A percentile compares a stretch with the other conserved stretches of the same genome.
phyloP scores from a whole-genome alignment of 257 asterid genomes.

The Capsicum rhomboideum region DNA sequence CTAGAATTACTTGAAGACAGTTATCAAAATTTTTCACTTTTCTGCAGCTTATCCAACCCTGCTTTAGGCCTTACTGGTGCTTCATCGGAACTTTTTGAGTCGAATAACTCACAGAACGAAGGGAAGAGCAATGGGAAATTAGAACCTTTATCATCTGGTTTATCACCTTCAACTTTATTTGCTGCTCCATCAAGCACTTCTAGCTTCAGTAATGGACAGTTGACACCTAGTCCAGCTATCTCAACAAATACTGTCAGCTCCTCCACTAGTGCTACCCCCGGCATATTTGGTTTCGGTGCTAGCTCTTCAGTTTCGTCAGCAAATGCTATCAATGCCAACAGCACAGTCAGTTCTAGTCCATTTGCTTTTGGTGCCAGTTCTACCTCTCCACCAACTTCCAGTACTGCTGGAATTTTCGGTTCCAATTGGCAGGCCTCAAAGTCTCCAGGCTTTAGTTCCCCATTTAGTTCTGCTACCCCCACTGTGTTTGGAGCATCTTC shows the following conservation, averaged over 20 bases:
- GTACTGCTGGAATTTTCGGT: constrained; percentile 14
- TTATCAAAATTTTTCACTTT: not conserved
- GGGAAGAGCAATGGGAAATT: constrained; percentile 27
- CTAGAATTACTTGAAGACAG: not conserved
- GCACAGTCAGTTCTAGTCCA: constrained; percentile 17
- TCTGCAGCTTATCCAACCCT: constrained; percentile 34
- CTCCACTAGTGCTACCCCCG: constrained; percentile 28
- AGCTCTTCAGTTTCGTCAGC: constrained; percentile 36
- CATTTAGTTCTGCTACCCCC: constrained; percentile 33
- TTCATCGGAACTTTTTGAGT: constrained; percentile 9
- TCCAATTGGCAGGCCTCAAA: constrained; percentile 34
- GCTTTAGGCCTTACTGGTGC: constrained; percentile 21
- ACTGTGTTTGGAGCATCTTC: constrained; percentile 42
- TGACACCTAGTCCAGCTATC: constrained; percentile 12
- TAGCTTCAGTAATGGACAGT: constrained; percentile 19
- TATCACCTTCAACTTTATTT: not conserved
- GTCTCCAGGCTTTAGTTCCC: constrained; percentile 23
- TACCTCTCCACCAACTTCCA: not conserved
- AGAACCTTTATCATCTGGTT: constrained; percentile 16
- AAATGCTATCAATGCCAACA: constrained; percentile 21
- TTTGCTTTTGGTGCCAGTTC: constrained; percentile 12
- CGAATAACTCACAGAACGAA: constrained; percentile 24
- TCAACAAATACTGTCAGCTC: constrained; percentile 20
- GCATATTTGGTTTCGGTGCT: constrained; percentile 33
- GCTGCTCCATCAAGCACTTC: constrained; percentile 4